Percentiles rank a stretch among this genome's conserved stretches.
Evolutionary conservation across 2,329 filamentous ascomycete genomes (phyloP).

Genomic region (Calonectria pseudoturangicola): DNA sequence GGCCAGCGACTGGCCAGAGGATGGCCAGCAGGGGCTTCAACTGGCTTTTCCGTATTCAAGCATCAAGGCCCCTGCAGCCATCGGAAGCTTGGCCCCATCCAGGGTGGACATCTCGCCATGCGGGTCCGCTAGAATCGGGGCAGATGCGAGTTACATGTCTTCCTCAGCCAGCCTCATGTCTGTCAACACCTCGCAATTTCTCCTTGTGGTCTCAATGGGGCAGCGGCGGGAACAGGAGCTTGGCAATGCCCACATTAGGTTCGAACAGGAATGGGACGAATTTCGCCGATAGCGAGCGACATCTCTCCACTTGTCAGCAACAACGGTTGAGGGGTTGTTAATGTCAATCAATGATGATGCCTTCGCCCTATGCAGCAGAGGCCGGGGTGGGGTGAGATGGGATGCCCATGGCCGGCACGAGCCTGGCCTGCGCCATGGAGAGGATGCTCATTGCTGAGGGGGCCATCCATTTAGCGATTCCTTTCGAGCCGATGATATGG

Average conservation of each 20-base stretch:
- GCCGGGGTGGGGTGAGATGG: background rate
- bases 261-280: slow-evolving; percentile 11
- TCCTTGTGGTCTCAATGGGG: background rate
- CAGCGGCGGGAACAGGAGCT: slow-evolving; percentile 1
- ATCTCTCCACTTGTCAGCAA: slow-evolving; percentile 9
- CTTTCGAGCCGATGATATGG: background rate
- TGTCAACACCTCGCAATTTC: slow-evolving; percentile 9
- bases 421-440: background rate
- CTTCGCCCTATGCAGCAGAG: background rate
- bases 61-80: slow-evolving; percentile 32
- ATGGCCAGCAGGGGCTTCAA: background rate
- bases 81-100: slow-evolving; percentile 17
- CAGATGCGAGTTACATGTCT: slow-evolving; percentile 9
- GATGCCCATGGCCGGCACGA: background rate
- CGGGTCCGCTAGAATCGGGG: slow-evolving; percentile 19
- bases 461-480: slow-evolving; percentile 9
- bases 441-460: background rate
- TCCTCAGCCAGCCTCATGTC: slow-evolving; percentile 12
- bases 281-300: slow-evolving; percentile 8
- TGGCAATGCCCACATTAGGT: slow-evolving; percentile 7
- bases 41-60: slow-evolving; percentile 27
- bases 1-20: slow-evolving; percentile 20
- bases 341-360: background rate
- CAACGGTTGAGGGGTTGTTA: background rate
- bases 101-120: slow-evolving; percentile 28